A percentile compares a stretch with the other conserved stretches of the same genome.
Conservation (phyloP, 768 basidiomycete genomes). For the Holtermanniella nyarrowii region DNA sequence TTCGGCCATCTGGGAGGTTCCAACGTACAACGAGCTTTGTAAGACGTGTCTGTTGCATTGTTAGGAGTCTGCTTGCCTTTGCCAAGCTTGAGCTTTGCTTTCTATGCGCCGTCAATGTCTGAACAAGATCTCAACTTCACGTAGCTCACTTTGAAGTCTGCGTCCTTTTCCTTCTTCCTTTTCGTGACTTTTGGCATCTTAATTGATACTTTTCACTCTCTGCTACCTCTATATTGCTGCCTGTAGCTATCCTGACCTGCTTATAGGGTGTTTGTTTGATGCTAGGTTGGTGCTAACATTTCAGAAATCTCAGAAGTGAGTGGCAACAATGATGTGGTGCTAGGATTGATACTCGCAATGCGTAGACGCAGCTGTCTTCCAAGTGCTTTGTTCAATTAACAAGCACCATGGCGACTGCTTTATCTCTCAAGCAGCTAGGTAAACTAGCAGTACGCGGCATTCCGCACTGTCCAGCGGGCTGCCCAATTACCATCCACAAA, state of each 20-base stretch:
- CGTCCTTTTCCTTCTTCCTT: conserved; percentile 75
- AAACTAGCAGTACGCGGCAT: neutral
- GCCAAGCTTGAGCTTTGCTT: conserved; percentile 92
- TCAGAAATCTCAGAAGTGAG: too few species aligned
- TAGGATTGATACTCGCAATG: too few species aligned
- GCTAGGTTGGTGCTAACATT: too few species aligned
- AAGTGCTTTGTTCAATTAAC: too few species aligned
- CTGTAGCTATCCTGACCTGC: too few species aligned
- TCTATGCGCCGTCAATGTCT: conserved; percentile 46
- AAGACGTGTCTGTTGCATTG: conserved; percentile 91
- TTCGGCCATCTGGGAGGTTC: neutral
- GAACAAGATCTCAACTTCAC: neutral
- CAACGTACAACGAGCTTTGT: conserved; percentile 77
- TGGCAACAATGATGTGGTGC: too few species aligned
- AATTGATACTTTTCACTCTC: too few species aligned
- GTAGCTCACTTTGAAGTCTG: conserved; percentile 65
- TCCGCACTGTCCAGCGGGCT: neutral
- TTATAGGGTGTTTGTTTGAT: too few species aligned
- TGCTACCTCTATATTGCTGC: too few species aligned
- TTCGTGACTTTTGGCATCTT: conserved; percentile 78
- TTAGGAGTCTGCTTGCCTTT: conserved; percentile 73
- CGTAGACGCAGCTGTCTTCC: too few species aligned
- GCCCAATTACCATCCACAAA: too few species aligned
- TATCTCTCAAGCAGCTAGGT: neutral
- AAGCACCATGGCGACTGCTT: neutral